phyloP scores from a whole-genome alignment of 805 yeast species.

The Zygotorulaspora danielsina region DNA sequence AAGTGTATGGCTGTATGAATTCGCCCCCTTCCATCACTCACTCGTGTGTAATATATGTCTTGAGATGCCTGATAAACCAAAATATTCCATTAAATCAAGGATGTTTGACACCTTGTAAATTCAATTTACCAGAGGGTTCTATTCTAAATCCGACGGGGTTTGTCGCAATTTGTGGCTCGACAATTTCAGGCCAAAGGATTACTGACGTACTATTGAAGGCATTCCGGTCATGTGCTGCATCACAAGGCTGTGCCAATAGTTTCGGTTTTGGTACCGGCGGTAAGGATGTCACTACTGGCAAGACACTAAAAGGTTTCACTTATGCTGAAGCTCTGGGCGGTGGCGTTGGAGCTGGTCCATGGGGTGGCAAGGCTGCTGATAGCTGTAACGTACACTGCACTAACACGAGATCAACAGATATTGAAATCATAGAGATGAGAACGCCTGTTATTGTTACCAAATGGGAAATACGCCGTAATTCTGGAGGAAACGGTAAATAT shows the following conservation, averaged over 20 bases:
- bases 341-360: constrained; percentile 64
- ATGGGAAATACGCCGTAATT: constrained; percentile 60
- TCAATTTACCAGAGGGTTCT: constrained; percentile 56
- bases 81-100: constrained; percentile 93
- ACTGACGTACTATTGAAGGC: constrained; percentile 86
- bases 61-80: constrained; percentile 76
- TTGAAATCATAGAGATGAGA: constrained; percentile 80
- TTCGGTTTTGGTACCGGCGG: constrained; percentile 86
- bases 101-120: constrained; percentile 71
- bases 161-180: constrained; percentile 92
- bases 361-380: constrained; percentile 52
- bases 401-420: constrained; percentile 86
- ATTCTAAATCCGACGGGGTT: constrained; percentile 72
- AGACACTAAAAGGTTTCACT: constrained; percentile 59
- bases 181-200: constrained; percentile 88
- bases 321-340: constrained; percentile 95
- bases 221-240: constrained; percentile 83
- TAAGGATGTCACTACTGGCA: constrained; percentile 43
- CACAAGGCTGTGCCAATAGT: constrained; percentile 93
- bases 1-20: constrained; percentile 81
- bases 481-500: constrained; percentile 77
- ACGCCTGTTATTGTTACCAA: constrained; percentile 76
- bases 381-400: constrained; percentile 85
- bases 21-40: constrained; percentile 88
- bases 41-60: constrained; percentile 81